Evolutionary conservation across 805 yeast genomes (phyloP), one percentile per base, ranked within the genome.

Genomic region (Pichia sporocuriosa): DNA sequence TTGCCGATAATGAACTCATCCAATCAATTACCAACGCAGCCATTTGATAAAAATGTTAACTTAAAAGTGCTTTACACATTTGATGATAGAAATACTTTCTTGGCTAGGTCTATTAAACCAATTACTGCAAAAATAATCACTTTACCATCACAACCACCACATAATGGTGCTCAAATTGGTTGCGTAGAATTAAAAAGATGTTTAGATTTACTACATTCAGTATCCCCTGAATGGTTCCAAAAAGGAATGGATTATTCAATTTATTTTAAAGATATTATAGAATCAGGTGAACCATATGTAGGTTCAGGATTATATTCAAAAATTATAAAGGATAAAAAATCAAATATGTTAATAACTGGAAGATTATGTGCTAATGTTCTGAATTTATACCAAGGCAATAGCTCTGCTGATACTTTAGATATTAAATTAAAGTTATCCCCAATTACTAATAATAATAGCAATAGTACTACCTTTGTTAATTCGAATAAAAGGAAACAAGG

Each of bases 311-410:
- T 68, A 22, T 61, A 62, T 13, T 66, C 72, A 3, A 61, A 57
- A 30, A 40, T 68, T 2, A 31, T 46, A 12, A 44, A 40, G 21
- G 53, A 52, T 3, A 51, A 52, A 31, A 48, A 50, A 19, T 36
- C 56, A 4, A 45, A 52, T 7, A 63, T 70, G 5, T 67, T 80
- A 5, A 75, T 81, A 11, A 68, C 71, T 3, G 74, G 74, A 4
- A 51, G 81, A 42, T 77, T 79, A 27, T 77, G 82, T 50, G 75
- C 75, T 42, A 78, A 72, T 52, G 66, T 79, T 39, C 67, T 77
- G 23, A 54, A 23, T 70, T 73, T 36, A 57, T 75, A 51, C 38
- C 51, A 68, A 62, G 59, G 65, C 54, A 36, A 39, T 22, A 48
- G 57, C 30, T 59, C 72, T 3, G 30, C 48, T 19, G 71, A 75